phyloP scores from a whole-genome alignment of 805 yeast species.

The Yamadazyma philogaea region DNA sequence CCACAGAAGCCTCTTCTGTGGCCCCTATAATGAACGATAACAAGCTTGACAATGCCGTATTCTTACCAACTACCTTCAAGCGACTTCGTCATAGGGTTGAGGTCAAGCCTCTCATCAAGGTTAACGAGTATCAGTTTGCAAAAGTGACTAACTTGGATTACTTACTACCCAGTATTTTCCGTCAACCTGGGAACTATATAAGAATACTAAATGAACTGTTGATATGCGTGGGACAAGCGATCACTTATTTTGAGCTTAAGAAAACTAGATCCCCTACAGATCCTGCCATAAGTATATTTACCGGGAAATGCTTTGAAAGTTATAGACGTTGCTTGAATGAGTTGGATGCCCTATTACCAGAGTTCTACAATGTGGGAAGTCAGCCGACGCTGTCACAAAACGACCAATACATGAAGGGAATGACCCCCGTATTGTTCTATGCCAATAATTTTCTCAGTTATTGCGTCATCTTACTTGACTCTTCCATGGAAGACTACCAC shows the following conservation, averaged over 20 bases:
- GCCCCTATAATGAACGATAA: background rate
- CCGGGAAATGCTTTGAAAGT: slow-evolving; percentile 15
- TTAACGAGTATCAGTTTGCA: slow-evolving; percentile 13
- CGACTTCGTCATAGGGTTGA: slow-evolving; percentile 1
- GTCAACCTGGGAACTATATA: slow-evolving; percentile 5
- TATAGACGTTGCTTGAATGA: slow-evolving; percentile 13
- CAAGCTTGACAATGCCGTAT: slow-evolving; percentile 1
- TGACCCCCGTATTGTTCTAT: slow-evolving; percentile 17
- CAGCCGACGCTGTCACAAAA: slow-evolving; percentile 1
- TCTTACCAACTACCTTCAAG: background rate
- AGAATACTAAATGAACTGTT: slow-evolving; percentile 14
- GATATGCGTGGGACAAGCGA: slow-evolving; percentile 18
- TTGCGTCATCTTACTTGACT: slow-evolving; percentile 13
- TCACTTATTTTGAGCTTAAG: slow-evolving; percentile 14
- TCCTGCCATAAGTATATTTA: slow-evolving; percentile 11
- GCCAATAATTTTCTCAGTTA: slow-evolving; percentile 14
- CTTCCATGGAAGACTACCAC: slow-evolving; percentile 14
- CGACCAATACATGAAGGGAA: slow-evolving; percentile 11
- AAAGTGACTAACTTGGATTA: slow-evolving; percentile 13
- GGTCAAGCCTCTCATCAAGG: slow-evolving; percentile 2
- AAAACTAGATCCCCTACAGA: slow-evolving; percentile 1
- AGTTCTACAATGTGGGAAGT: slow-evolving; percentile 6
- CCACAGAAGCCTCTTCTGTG: background rate
- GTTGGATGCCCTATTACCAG: slow-evolving; percentile 5
- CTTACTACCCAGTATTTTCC: slow-evolving; percentile 8